Conservation (phyloP, 2,329 filamentous ascomycete species). For the Trichophyton mentagrophytes region DNA sequence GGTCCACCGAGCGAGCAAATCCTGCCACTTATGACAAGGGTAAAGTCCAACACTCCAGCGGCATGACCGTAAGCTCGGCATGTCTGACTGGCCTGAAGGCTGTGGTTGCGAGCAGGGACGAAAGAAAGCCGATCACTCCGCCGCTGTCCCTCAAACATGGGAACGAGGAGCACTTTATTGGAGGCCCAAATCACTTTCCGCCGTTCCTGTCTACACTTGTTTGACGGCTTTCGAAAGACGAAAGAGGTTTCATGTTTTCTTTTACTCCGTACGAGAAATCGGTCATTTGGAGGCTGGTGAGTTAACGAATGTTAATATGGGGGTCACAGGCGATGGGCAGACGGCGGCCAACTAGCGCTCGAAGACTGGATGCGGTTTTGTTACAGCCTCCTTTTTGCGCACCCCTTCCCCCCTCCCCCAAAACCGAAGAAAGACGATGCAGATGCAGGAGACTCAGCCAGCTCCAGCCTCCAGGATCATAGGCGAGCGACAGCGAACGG, state of each 20-base stretch:
- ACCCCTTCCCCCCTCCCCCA: not conserved
- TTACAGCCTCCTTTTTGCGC: not conserved
- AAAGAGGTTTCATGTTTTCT: slow-evolving; percentile 1
- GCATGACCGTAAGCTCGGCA: not conserved
- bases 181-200: not conserved
- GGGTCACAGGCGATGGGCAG: not conserved
- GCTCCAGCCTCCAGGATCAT: not conserved
- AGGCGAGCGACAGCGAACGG: not conserved
- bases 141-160: not conserved
- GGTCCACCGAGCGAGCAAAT: not conserved
- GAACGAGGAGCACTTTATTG: not conserved
- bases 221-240: not conserved
- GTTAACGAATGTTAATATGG: not conserved
- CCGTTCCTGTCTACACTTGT: not conserved
- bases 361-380: not conserved
- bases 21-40: slow-evolving; percentile 1
- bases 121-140: not conserved
- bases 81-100: not conserved
- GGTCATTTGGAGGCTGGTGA: not conserved
- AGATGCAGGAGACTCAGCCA: not conserved
- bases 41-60: not conserved
- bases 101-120: not conserved
- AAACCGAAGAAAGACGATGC: not conserved
- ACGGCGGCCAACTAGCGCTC: not conserved
- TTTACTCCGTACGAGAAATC: not conserved